Base-by-base conservation (phyloP, 2,329 filamentous ascomycete genomes). In the Talaromyces islandicus region DNA sequence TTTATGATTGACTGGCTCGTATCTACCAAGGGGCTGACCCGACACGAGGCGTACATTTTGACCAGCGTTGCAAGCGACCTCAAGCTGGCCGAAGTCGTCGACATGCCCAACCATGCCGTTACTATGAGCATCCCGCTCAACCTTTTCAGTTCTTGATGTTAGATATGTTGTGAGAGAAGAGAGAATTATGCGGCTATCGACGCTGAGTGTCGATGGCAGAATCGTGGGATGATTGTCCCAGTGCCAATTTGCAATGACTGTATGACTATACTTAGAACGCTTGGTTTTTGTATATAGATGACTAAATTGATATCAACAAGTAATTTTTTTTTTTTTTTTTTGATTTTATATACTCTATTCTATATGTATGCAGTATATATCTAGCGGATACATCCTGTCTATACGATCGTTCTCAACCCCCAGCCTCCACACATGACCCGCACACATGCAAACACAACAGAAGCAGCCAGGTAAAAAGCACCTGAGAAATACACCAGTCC, bases 81-180 rank as follows among this genome's bases (percentile, higher is more conserved):
- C 63, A 80, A 79, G 63, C 80, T 83, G 66, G 76, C 75, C 4
- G 80, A 84, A 68, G 77, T 78, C 1, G 80, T 84, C 24, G 81
- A 83, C 62, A 80, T 83, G 77, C 80, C 81, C 10, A 78, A 83
- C 63, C 83, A 77, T 69, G 79, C 76, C 2, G 77, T 83, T 35
- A 75, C 80, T 9, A 81, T 80, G 69, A 77, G 73, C 54, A 67
- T 84, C 30, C 80, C 80, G 1, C 67, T 83, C 65, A 77, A 73
- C 52, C 74, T 82, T 17, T 83, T 84, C 68, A 69, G 25, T 10
- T 59, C 19, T 10, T 46, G 43, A 46, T 24, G 10, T 11, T 46
- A 46, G 7, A 10, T 24, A 11, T 46, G 2, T 46, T 11, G 9
- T 46, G 2, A 7, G 41, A 21, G n/a, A 21, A 19, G n/a, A 19